A percentile compares a stretch with the other conserved stretches of the same genome.
These are phyloP conservation scores for Maudiozyma barnettii DNA, from an alignment of 805 yeast genomes.

Conservation along the genomic window DNA sequence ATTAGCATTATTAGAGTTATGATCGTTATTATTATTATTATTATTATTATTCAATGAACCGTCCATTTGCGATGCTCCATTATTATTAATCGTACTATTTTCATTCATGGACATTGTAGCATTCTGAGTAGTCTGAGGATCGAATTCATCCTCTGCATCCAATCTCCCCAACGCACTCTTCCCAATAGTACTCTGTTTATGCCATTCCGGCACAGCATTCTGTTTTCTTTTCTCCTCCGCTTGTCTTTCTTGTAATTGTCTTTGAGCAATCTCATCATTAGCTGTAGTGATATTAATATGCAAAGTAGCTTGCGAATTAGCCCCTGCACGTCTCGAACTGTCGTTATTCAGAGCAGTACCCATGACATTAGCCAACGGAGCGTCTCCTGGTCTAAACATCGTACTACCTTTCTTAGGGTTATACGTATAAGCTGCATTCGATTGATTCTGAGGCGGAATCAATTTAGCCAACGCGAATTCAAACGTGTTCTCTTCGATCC, in stretches of 20 bases:
- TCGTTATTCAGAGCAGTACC: slow-evolving; percentile 31
- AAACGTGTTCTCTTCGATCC: slow-evolving; percentile 79
- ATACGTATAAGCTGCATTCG: slow-evolving; percentile 61
- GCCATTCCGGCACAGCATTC: slow-evolving; percentile 97
- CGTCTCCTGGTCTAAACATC: slow-evolving; percentile 35
- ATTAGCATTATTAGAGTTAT: too few species aligned
- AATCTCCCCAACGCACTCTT: slow-evolving; percentile 46
- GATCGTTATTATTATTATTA: neutral
- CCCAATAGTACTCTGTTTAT: slow-evolving; percentile 83
- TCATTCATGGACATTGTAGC: slow-evolving; percentile 15
- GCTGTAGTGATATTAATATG: slow-evolving; percentile 84
- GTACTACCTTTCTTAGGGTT: slow-evolving; percentile 38
- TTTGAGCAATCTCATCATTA: slow-evolving; percentile 65
- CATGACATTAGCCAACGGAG: slow-evolving; percentile 13
- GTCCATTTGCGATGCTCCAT: neutral
- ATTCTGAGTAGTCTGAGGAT: slow-evolving; percentile 20
- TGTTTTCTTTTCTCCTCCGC: slow-evolving; percentile 69
- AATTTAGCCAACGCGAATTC: slow-evolving; percentile 75
- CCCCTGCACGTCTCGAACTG: slow-evolving; percentile 42
- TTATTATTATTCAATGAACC: neutral
- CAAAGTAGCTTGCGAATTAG: slow-evolving; percentile 71
- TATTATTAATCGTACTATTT: neutral
- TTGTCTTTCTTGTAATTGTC: slow-evolving; percentile 56
- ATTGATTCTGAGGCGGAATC: slow-evolving; percentile 71
- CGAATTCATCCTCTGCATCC: slow-evolving; percentile 40